Evolutionary conservation across 2,329 filamentous ascomycete species (phyloP).

Genomic region (Aspergillus floridensis): DNA sequence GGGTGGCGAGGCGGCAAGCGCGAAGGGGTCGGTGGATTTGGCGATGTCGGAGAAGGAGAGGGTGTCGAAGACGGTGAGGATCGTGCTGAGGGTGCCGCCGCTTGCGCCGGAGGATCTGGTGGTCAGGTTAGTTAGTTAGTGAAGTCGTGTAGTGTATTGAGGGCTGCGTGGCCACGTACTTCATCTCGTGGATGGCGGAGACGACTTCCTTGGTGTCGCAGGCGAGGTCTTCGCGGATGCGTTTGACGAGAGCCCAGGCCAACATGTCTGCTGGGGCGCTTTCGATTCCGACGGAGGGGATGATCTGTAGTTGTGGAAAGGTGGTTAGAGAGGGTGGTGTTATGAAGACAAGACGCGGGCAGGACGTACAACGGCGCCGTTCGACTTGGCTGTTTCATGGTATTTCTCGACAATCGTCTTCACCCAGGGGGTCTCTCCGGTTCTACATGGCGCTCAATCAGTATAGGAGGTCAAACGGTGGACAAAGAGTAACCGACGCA

Average conservation of each 20-base stretch:
- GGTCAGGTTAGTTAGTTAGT: conserved; percentile 8
- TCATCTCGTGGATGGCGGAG: conserved; percentile 54
- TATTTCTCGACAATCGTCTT: conserved; percentile 62
- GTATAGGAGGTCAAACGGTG: background rate
- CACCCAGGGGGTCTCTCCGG: conserved; percentile 64
- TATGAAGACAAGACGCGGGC: background rate
- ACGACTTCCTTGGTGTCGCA: conserved; percentile 52
- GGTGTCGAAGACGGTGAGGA: conserved; percentile 55
- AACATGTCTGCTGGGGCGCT: conserved; percentile 59
- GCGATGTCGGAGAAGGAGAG: conserved; percentile 48
- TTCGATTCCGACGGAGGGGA: conserved; percentile 61
- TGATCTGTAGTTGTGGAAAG: conserved; percentile 43
- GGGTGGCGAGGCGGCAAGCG: conserved; percentile 47
- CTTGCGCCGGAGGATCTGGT: conserved; percentile 46
- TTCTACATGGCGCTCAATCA: conserved; percentile 35
- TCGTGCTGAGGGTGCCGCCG: conserved; percentile 65
- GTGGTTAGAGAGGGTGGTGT: background rate
- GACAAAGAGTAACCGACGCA: conserved; percentile 39
- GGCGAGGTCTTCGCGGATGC: conserved; percentile 52
- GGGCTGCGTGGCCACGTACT: conserved; percentile 35
- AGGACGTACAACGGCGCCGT: conserved; percentile 56
- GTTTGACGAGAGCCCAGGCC: conserved; percentile 52
- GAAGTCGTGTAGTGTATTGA: background rate
- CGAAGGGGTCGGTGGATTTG: conserved; percentile 51
- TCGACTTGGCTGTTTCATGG: conserved; percentile 57